Percentiles rank a stretch among this genome's conserved stretches.
phyloP scores from a whole-genome alignment of 2,329 filamentous ascomycete species.

The Penicillium glabrum region DNA sequence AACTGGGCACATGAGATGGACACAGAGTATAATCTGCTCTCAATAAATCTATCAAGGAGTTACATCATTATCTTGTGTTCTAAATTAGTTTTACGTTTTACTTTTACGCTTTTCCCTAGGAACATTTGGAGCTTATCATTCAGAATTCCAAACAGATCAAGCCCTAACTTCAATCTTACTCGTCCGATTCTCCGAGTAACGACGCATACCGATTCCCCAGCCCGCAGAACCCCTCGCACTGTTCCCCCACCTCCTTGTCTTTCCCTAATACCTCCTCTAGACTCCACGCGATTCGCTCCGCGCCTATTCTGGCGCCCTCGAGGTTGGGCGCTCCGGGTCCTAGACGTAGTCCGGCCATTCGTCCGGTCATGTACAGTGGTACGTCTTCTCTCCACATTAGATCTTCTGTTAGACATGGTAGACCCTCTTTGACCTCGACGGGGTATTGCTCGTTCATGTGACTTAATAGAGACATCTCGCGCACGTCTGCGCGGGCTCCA shows the following conservation, averaged over 20 bases:
- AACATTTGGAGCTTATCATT: background rate
- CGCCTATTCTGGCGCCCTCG: conserved; percentile 69
- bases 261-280: conserved; percentile 59
- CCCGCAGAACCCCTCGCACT: conserved; percentile 40
- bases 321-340: conserved; percentile 74
- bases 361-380: conserved; percentile 70
- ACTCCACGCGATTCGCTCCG: conserved; percentile 71
- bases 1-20: background rate
- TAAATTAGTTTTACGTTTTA: background rate
- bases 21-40: too few relatives aligned
- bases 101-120: background rate
- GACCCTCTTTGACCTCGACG: conserved; percentile 61
- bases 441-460: conserved; percentile 61
- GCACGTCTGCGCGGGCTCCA: conserved; percentile 65
- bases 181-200: conserved; percentile 19
- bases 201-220: conserved; percentile 41
- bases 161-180: conserved; percentile 2
- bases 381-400: conserved; percentile 73
- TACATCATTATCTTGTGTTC: background rate
- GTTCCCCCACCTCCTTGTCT: conserved; percentile 22
- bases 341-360: conserved; percentile 65
- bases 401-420: conserved; percentile 74
- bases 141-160: background rate
- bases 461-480: conserved; percentile 60
- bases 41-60: conserved; percentile 4